phyloP scores from a whole-genome alignment of 225 moss, liverwort and hornwort species.

The Sphagnum contortum region DNA sequence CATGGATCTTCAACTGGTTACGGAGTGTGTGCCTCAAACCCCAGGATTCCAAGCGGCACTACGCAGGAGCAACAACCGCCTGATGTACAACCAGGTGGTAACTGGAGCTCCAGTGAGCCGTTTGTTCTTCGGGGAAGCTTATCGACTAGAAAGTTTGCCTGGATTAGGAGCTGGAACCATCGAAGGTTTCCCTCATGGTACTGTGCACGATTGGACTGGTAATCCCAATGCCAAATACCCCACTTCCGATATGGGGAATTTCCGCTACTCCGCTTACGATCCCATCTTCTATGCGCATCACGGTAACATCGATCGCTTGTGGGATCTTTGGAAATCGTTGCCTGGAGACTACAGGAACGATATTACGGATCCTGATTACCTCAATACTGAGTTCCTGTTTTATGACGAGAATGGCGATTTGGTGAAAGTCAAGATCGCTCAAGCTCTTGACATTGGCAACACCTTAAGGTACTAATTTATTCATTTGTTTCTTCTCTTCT shows the following conservation, averaged over 20 bases:
- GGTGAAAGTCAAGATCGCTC: not conserved
- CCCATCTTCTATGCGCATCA: slow-evolving; percentile 24
- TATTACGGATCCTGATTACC: slow-evolving; percentile 4
- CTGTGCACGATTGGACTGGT: slow-evolving; percentile 42
- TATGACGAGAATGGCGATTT: slow-evolving; percentile 5
- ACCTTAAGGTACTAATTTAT: not conserved
- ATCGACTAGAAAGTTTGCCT: slow-evolving; percentile 8
- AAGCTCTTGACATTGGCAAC: not conserved
- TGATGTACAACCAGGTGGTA: slow-evolving; percentile 25
- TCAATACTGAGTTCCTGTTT: slow-evolving; percentile 4
- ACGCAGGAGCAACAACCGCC: slow-evolving; percentile 11
- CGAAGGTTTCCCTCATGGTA: slow-evolving; percentile 42
- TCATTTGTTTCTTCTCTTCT: not conserved
- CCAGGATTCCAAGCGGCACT: fast-evolving
- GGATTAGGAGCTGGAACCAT: slow-evolving; percentile 22
- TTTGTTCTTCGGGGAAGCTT: slow-evolving; percentile 28
- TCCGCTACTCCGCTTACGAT: slow-evolving; percentile 19
- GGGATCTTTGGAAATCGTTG: slow-evolving; percentile 15
- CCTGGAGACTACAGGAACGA: not conserved
- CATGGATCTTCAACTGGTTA: slow-evolving; percentile 3
- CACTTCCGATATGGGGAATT: slow-evolving; percentile 33
- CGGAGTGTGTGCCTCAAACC: slow-evolving; percentile 2
- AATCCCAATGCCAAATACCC: slow-evolving; percentile 15
- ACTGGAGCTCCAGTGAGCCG: slow-evolving; percentile 11
- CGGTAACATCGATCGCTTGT: slow-evolving; percentile 24